Conservation (phyloP, 169 alveolate genomes). For the Cryptosporidium sp. region DNA sequence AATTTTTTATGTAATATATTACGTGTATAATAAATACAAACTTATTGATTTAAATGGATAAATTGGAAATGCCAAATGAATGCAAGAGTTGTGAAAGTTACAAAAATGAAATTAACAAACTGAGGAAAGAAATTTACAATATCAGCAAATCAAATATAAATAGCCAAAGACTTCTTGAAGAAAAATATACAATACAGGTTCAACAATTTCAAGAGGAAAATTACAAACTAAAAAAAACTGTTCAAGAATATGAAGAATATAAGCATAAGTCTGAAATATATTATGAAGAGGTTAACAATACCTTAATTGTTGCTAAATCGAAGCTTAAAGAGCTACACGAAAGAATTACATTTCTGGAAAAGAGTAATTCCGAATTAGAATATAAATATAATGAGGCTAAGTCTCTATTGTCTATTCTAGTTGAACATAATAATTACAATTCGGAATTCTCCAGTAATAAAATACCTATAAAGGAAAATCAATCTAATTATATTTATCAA, state of each 20-base stretch:
- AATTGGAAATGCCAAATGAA: background rate
- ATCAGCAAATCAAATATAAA: slow-evolving; percentile 48
- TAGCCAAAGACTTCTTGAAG: slow-evolving; percentile 37
- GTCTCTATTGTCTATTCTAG: slow-evolving; percentile 11
- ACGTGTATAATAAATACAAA: background rate
- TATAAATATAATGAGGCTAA: slow-evolving; percentile 26
- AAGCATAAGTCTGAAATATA: slow-evolving; percentile 38
- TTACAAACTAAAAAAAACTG: background rate
- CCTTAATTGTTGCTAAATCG: slow-evolving; percentile 44
- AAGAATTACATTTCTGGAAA: slow-evolving; percentile 9
- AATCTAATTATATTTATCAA: background rate
- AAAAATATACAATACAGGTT: slow-evolving; percentile 22
- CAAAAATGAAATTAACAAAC: slow-evolving; percentile 8
- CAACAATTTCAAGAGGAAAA: slow-evolving; percentile 7
- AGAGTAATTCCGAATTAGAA: slow-evolving; percentile 8
- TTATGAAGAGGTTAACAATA: slow-evolving; percentile 33
- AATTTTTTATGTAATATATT: background rate
- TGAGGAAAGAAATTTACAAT: slow-evolving; percentile 13
- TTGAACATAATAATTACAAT: slow-evolving; percentile 14
- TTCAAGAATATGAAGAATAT: slow-evolving; percentile 43
- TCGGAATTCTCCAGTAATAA: background rate
- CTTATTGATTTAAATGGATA: background rate
- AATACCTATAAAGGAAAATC: background rate
- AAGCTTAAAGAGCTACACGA: slow-evolving; percentile 48
- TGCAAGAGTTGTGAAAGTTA: slow-evolving; percentile 11